A percentile compares a stretch with the other conserved stretches of the same genome.
Evolutionary conservation across 495 filamentous ascomycete genomes (phyloP).

Genomic region (Daldinia loculata): DNA sequence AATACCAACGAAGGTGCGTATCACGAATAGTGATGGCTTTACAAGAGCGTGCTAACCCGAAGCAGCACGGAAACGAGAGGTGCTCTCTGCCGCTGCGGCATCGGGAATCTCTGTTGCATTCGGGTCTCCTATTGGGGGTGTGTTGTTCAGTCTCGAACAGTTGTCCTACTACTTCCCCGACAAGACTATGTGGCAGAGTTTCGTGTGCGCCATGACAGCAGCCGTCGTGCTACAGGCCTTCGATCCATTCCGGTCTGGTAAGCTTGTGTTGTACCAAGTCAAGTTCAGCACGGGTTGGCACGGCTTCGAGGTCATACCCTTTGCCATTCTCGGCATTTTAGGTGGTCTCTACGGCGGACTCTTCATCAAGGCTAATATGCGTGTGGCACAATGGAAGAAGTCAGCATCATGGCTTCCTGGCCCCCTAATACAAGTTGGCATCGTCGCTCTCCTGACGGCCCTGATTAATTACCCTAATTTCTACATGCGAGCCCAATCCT

Average conservation of each 20-base stretch:
- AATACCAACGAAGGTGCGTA: slow-evolving; percentile 84
- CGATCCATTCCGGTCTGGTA: slow-evolving; percentile 94
- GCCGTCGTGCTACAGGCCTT: slow-evolving; percentile 91
- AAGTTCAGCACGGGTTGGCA: slow-evolving; percentile 94
- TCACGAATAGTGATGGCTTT: not conserved
- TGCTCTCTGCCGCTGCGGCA: slow-evolving; percentile 92
- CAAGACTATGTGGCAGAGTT: slow-evolving; percentile 99
- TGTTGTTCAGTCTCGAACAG: slow-evolving; percentile 94
- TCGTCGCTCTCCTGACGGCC: slow-evolving; percentile 80
- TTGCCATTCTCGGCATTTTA: slow-evolving; percentile 83
- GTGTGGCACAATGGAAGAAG: slow-evolving; percentile 82
- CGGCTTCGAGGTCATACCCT: slow-evolving; percentile 91
- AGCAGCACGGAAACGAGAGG: slow-evolving; percentile 89
- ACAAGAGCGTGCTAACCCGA: slow-evolving; percentile 28
- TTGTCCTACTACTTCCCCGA: slow-evolving; percentile 98
- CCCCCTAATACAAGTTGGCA: slow-evolving; percentile 78
- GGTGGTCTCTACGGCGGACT: slow-evolving; percentile 93
- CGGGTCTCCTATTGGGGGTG: slow-evolving; percentile 93
- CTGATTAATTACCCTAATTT: slow-evolving; percentile 93
- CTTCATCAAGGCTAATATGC: slow-evolving; percentile 95
- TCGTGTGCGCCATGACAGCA: slow-evolving; percentile 98
- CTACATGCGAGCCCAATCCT: slow-evolving; percentile 92
- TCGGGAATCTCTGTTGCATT: slow-evolving; percentile 98
- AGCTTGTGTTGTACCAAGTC: slow-evolving; percentile 96
- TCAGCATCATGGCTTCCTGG: slow-evolving; percentile 64